A percentile compares a stretch with the other conserved stretches of the same genome.
phyloP scores from a whole-genome alignment of 805 yeast species.

The Candida michaelii region DNA sequence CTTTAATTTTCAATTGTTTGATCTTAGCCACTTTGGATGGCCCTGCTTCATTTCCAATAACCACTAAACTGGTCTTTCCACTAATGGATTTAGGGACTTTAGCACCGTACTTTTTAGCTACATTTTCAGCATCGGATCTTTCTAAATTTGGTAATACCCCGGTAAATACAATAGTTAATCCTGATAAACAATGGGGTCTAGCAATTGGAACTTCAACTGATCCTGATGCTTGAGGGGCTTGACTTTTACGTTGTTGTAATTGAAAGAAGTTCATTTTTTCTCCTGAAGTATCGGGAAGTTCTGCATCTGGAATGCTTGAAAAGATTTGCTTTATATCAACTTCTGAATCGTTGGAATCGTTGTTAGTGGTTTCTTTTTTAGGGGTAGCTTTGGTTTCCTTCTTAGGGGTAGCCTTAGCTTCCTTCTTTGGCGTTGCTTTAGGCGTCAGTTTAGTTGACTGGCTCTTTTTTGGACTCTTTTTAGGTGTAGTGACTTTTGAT shows the following conservation, averaged over 20 bases:
- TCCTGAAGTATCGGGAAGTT: constrained; percentile 52
- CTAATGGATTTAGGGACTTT: constrained; percentile 84
- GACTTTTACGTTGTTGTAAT: constrained; percentile 33
- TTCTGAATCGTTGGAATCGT: constrained; percentile 9
- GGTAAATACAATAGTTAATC: constrained; percentile 89
- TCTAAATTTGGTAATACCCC: constrained; percentile 82
- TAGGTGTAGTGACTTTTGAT: background rate
- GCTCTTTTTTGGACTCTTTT: background rate
- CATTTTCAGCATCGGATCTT: constrained; percentile 68
- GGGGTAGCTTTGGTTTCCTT: constrained; percentile 8
- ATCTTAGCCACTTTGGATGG: constrained; percentile 89
- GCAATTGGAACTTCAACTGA: constrained; percentile 71
- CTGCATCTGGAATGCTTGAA: constrained; percentile 71
- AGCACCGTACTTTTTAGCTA: constrained; percentile 89
- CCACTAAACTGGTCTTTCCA: constrained; percentile 82
- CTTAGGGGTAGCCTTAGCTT: constrained; percentile 5
- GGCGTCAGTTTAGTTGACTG: constrained; percentile 6
- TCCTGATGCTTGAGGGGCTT: constrained; percentile 30
- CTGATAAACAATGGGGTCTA: constrained; percentile 79
- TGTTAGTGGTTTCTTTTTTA: background rate
- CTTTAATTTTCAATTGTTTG: constrained; percentile 68
- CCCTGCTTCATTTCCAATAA: constrained; percentile 94
- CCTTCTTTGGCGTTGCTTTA: constrained; percentile 7
- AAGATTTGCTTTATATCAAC: constrained; percentile 2
- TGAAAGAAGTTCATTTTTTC: constrained; percentile 56